Evolutionary conservation across 2,329 filamentous ascomycete genomes (phyloP).

Genomic region (Simplicillium aogashimaense): DNA sequence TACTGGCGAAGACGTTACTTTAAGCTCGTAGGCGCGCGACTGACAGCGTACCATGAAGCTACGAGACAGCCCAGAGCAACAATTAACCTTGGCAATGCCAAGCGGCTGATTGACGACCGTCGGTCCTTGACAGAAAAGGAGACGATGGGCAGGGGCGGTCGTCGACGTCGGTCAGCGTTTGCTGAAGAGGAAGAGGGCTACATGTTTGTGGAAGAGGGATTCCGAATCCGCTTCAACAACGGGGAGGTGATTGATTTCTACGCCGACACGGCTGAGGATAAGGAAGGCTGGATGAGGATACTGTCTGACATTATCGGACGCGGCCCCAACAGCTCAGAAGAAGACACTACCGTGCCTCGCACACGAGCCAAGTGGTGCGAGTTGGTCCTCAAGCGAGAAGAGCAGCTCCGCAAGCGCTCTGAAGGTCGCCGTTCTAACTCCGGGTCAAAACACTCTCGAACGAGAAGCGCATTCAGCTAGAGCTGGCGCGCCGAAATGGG

Average conservation of each 20-base stretch:
- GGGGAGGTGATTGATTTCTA: constrained; percentile 99
- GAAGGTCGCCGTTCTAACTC: constrained; percentile 29
- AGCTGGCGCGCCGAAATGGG: no score
- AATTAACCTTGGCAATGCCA: constrained; percentile 90
- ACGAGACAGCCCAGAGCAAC: constrained; percentile 92
- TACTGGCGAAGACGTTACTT: constrained; percentile 98
- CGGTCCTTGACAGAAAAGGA: constrained; percentile 75
- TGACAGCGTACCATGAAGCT: constrained; percentile 93
- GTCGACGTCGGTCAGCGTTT: constrained; percentile 85
- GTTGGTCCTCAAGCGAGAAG: constrained; percentile 54
- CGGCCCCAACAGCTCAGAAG: constrained; percentile 31
- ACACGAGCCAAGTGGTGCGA: constrained; percentile 56
- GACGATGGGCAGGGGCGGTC: constrained; percentile 64
- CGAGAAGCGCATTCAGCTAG: constrained; percentile 24
- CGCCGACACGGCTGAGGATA: constrained; percentile 77
- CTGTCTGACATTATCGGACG: constrained; percentile 62
- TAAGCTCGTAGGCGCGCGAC: constrained; percentile 79
- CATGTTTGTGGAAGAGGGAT: constrained; percentile 98
- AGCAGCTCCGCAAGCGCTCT: constrained; percentile 43
- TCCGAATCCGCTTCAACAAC: constrained; percentile 97
- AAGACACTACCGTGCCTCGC: constrained; percentile 30
- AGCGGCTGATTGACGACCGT: constrained; percentile 88
- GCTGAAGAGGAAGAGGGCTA: constrained; percentile 98
- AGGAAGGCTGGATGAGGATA: constrained; percentile 90
- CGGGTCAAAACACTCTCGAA: constrained; percentile 37